Conservation (phyloP, 352 stramenopile species). For the Phytophthora sp. region DNA sequence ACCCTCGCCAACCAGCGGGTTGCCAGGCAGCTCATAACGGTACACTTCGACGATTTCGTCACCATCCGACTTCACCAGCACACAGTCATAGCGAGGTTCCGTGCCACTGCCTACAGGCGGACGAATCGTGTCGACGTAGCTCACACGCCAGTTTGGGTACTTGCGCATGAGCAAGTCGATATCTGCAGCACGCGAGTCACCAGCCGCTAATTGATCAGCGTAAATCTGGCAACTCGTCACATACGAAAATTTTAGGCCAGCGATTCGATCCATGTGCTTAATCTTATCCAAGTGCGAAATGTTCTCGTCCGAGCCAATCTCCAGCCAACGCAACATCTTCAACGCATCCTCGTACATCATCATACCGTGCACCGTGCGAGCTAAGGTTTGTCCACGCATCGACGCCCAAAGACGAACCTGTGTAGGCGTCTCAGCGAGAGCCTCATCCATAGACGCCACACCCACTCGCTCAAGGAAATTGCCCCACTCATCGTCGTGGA, state of each 20-base stretch:
- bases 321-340: conserved; percentile 89
- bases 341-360: conserved; percentile 92
- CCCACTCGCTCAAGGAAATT: conserved; percentile 88
- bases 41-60: conserved; percentile 91
- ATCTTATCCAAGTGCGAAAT: conserved; percentile 90
- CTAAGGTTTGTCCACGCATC: conserved; percentile 87
- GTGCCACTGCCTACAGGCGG: conserved; percentile 68
- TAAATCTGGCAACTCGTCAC: conserved; percentile 92
- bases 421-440: conserved; percentile 78
- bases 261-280: conserved; percentile 89
- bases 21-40: conserved; percentile 83
- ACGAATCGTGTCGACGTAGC: conserved; percentile 87
- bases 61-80: conserved; percentile 83
- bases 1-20: conserved; percentile 84
- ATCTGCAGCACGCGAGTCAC: conserved; percentile 89
- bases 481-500: conserved; percentile 88
- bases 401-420: conserved; percentile 89
- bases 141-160: conserved; percentile 94
- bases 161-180: conserved; percentile 98
- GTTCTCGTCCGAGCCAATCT: conserved; percentile 85
- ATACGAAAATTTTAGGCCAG: conserved; percentile 89
- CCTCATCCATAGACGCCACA: conserved; percentile 77
- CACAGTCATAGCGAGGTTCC: conserved; percentile 80
- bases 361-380: conserved; percentile 88
- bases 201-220: conserved; percentile 74